These are phyloP conservation scores for Coemansia sp. DNA, from an alignment of 371 early-diverging fungal genomes.

Conservation along the genomic window DNA sequence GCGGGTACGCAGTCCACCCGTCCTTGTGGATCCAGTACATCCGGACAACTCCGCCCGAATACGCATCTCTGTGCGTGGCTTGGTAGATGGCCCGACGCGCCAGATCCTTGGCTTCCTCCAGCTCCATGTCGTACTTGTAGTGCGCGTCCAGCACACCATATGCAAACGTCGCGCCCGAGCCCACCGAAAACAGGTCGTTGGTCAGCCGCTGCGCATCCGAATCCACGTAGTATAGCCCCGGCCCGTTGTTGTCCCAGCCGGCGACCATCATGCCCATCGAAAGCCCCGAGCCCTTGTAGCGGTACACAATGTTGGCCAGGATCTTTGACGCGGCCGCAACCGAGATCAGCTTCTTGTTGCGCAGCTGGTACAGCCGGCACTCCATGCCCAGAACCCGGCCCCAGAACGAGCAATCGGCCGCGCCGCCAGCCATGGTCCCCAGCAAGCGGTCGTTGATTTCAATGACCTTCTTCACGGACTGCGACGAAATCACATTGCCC, in stretches of 20 bases:
- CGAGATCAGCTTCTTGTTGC: constrained; percentile 97
- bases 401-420: constrained; percentile 99
- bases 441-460: constrained; percentile 99
- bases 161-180: constrained; percentile 97
- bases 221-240: constrained; percentile 97
- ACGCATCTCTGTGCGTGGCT: constrained; percentile 98
- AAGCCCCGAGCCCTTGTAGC: constrained; percentile 98
- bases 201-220: constrained; percentile 93
- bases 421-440: constrained; percentile 99
- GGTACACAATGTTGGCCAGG: constrained; percentile 93
- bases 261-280: constrained; percentile 99
- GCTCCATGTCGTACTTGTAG: constrained; percentile 86
- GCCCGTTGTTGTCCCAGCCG: constrained; percentile 98
- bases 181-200: constrained; percentile 95
- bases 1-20: constrained; percentile 91
- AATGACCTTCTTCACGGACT: constrained; percentile 99
- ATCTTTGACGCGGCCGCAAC: constrained; percentile 99
- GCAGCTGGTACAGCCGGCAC: constrained; percentile 94
- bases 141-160: constrained; percentile 96
- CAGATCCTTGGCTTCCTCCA: constrained; percentile 94
- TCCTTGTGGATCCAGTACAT: constrained; percentile 89
- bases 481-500: constrained; percentile 98
- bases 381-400: constrained; percentile 97
- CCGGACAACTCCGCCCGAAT: constrained; percentile 96
- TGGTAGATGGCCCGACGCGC: constrained; percentile 97